Base-by-base conservation (phyloP, 2,329 filamentous ascomycete genomes). In the Triangularia setosa region DNA sequence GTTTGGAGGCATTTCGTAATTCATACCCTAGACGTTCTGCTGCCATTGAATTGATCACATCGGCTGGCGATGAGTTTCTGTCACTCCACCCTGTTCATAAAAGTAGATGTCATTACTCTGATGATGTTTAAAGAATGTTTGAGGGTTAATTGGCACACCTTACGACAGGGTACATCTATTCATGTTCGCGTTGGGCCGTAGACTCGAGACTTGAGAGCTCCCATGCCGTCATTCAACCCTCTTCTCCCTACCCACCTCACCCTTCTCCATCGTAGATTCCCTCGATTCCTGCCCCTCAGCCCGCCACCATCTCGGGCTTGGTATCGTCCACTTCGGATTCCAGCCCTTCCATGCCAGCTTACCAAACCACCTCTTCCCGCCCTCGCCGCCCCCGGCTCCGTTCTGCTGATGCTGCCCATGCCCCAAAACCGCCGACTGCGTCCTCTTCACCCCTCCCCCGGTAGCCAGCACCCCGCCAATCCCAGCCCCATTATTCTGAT, bases 21-120 rank as follows among this genome's bases (percentile, higher is more conserved):
- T 69, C 68, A 70, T 70, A 70, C 64, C 68, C 68, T 67, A 67
- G 63, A 64, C 60, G 60, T 66, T 65, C 55, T 62, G 54, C 33
- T 60, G 58, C 57, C 27, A 11, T 55, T 14, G 52, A 55, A 27
- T 55, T 55, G 52, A 55, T 55, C 52, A 55, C 52, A 60, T 58
- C 28, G 21, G 23, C 52, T 27, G 52, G 52, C 23, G 52, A 55
- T 55, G 52, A 28, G 53, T 25, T n/a, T 55, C 53, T 25, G 23
- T 55, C 53, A 23, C 23, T 18, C n/a, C n/a, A n/a, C n/a, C n/a
- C n/a, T n/a, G n/a, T n/a, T n/a, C n/a, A n/a, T n/a, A n/a, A n/a
- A n/a, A n/a, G n/a, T n/a, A n/a, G n/a, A n/a, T n/a, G n/a, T n/a
- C n/a, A n/a, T n/a, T n/a, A n/a, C n/a, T n/a, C n/a, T n/a, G n/a